A percentile compares a stretch with the other conserved stretches of the same genome.
phyloP scores from a whole-genome alignment of 2,329 filamentous ascomycete species.

The Arachnopeziza araneosa region DNA sequence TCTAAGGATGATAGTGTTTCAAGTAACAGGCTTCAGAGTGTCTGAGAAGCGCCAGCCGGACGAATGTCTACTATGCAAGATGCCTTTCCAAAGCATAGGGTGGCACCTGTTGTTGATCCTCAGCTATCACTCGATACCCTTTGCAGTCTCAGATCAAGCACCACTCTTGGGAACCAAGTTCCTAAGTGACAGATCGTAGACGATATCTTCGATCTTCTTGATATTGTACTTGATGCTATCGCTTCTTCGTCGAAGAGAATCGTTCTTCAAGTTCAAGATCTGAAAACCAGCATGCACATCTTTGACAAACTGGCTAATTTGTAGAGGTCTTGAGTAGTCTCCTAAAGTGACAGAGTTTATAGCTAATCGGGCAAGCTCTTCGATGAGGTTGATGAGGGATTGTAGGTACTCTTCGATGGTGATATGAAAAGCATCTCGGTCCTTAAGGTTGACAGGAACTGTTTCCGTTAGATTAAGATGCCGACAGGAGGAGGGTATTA shows the following conservation, averaged over 20 bases:
- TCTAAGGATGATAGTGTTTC: no score
- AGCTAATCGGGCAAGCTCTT: conserved; percentile 84
- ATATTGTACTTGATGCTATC: conserved; percentile 96
- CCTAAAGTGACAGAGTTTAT: conserved; percentile 92
- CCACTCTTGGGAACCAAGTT: conserved; percentile 58
- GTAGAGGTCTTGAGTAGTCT: conserved; percentile 77
- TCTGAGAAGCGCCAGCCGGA: no score
- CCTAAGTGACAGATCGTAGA: conserved; percentile 87
- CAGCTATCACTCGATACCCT: no score
- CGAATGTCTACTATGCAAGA: no score
- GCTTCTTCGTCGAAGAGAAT: conserved; percentile 77
- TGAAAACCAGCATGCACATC: conserved; percentile 95
- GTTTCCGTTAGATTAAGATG: conserved; percentile 9
- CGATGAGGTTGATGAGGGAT: conserved; percentile 77
- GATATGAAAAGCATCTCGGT: conserved; percentile 85
- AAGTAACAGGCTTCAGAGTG: no score
- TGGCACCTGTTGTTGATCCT: no score
- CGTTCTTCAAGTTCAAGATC: conserved; percentile 95
- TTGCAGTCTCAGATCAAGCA: background rate
- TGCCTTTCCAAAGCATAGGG: no score
- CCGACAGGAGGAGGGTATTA: conserved; percentile 3
- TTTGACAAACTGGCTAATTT: conserved; percentile 90
- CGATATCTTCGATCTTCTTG: conserved; percentile 96
- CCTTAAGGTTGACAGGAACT: conserved; percentile 91
- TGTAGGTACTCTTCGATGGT: conserved; percentile 97